Evolutionary conservation across 805 yeast genomes (phyloP), one percentile per base, ranked within the genome.

Genomic region (Lipomyces yamanashiensis): DNA sequence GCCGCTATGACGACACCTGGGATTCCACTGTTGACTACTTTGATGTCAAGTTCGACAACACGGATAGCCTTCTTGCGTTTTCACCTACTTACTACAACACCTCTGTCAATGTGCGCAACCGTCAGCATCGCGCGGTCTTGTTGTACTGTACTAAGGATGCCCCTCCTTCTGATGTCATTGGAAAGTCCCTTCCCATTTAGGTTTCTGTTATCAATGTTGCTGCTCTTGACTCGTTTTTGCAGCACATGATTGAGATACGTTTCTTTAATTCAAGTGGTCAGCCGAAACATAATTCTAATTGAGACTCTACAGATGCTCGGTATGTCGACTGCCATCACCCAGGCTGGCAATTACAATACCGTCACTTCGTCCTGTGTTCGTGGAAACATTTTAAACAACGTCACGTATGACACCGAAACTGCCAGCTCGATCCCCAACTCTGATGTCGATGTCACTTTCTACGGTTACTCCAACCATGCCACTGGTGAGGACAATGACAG

Each of bases 361-460:
- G 62, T 58, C 44, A 58, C 62, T 10, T 41, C 43, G n/a, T 43
- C 62, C 23, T 58, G 62, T 37, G 33, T 58, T 40, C 62, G 57
- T 34, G 62, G 62, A n/a, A 58, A 58, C 51, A 39, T 58, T 34
- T 13, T 13, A 43, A 21, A 54, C 52, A 54, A 54, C 50, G 39
- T 58, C 21, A 58, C 62, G 15, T 47, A 45, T 23, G 58, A 41
- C 28, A 34, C 40, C 19, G 51, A 44, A 15, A 15, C 43, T 41
- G 55, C 43, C 23, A 28, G 17, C 39, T 34, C 19, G 7, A 53
- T 34, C 43, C 33, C 62, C 37, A 21, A 56, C 41, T 28, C 53
- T 49, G 45, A 37, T 19, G 59, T 58, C 33, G 62, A 58, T 33
- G 58, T 58, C 15, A 52, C 62, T 19, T 58, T 58, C 61, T 58